Evolutionary conservation across 345 rosid species (phyloP), one percentile per base, ranked within the genome.

Genomic region (Populus davidiana): DNA sequence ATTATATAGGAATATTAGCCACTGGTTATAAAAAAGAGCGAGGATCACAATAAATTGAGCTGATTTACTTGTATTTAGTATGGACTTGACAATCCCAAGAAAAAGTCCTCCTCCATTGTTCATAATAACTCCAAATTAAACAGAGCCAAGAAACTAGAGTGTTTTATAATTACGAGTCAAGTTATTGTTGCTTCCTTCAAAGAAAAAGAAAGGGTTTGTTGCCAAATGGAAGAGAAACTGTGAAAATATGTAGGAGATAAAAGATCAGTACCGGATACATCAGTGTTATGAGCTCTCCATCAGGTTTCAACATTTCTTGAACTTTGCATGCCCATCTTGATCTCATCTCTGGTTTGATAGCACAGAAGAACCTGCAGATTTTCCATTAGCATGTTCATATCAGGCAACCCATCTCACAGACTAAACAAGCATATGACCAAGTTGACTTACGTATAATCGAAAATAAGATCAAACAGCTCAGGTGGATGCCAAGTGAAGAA

Each of bases 271-370:
- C 98, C 43, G 97, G 98, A 81, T 87, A 94, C 83, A 92, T 94
- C 71, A 92, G 86, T 75, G 98, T 92, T 69, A 91, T 78, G 56
- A 94, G 96, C 86, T 94, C 96, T 75, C 97, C 97, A 63, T 91
- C 90, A 6, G 92, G 91, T 85, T 88, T 92, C 67, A 92, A 86
- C 70, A 91, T 74, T 62, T 89, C 87, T 25, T 74, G 56, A 71
- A 90, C 82, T 72, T 78, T 80, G 75, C 81, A 80, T 59, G 90
- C 96, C 98, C 98, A 94, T 54, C 85, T 86, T 63, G 79, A 27
- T 83, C 97, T 90, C 93, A 76, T 75, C 76, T 80, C 86, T 1
- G 92, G 97, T 29, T 89, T 87, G 83, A 92, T 89, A 64, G 97
- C 97, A 86, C 94, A 92, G 72, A 92, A 92, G 88, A 94, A 94